phyloP scores from a whole-genome alignment of 371 early-diverging fungal genomes.

The Apophysomyces elegans region DNA sequence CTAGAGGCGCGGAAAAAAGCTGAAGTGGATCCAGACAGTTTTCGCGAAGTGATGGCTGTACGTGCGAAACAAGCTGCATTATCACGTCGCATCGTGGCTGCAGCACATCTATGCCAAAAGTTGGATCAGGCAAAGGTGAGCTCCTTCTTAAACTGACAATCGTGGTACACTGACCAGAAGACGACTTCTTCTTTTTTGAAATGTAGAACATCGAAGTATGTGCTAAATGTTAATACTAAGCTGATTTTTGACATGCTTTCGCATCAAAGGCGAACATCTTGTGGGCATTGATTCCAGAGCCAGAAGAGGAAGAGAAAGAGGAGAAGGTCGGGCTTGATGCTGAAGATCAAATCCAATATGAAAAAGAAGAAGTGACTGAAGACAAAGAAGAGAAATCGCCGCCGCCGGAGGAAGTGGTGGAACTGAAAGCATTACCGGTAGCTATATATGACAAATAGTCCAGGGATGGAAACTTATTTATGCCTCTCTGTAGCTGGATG shows the following conservation, averaged over 20 bases:
- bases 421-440: slow-evolving; percentile 30
- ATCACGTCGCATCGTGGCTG: slow-evolving; percentile 32
- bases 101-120: slow-evolving; percentile 42
- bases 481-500: slow-evolving; percentile 19
- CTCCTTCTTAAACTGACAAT: neutral
- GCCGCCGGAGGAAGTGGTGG: slow-evolving; percentile 31
- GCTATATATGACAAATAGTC: neutral
- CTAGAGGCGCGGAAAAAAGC: slow-evolving; percentile 27
- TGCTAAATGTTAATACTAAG: neutral
- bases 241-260: neutral
- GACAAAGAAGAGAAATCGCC: slow-evolving; percentile 22
- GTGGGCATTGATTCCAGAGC: slow-evolving; percentile 22
- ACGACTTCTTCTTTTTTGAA: neutral
- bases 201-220: slow-evolving; percentile 25
- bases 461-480: neutral
- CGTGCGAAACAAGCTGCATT: slow-evolving; percentile 36
- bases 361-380: slow-evolving; percentile 19
- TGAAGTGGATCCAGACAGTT: slow-evolving; percentile 42
- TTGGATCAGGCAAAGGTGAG: slow-evolving; percentile 46
- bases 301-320: slow-evolving; percentile 11
- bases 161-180: neutral
- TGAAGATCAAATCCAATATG: slow-evolving; percentile 17
- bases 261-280: slow-evolving; percentile 21
- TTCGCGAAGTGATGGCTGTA: slow-evolving; percentile 37
- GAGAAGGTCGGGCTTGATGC: slow-evolving; percentile 14